A percentile compares a stretch with the other conserved stretches of the same genome.
These are phyloP conservation scores for Agrocybe pediades DNA, from an alignment of 768 basidiomycete species.

Conservation along the genomic window DNA sequence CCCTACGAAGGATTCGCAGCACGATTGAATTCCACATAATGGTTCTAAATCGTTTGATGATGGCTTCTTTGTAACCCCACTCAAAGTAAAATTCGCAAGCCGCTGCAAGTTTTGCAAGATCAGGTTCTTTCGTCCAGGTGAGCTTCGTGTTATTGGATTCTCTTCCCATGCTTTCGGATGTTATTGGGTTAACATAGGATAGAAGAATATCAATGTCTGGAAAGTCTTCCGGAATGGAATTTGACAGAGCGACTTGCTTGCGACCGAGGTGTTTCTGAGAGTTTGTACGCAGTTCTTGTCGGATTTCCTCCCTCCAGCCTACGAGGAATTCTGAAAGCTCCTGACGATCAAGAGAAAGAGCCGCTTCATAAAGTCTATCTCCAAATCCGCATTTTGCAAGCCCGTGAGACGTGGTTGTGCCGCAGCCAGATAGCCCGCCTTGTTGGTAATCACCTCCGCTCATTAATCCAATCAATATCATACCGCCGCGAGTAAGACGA, in stretches of 20 bases:
- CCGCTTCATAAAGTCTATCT: constrained; percentile 65
- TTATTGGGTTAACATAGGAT: constrained; percentile 79
- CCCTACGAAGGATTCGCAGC: constrained; percentile 69
- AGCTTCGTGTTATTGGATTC: constrained; percentile 35
- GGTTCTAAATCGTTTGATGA: constrained; percentile 82
- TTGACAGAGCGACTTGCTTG: constrained; percentile 67
- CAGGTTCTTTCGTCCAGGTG: constrained; percentile 61
- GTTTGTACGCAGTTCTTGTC: constrained; percentile 69
- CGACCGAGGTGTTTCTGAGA: constrained; percentile 61
- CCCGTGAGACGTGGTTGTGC: constrained; percentile 69
- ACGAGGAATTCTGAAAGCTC: constrained; percentile 55
- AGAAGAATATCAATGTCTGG: constrained; percentile 74
- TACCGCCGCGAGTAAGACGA: constrained; percentile 63
- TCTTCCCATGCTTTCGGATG: constrained; percentile 60
- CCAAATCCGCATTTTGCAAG: constrained; percentile 85
- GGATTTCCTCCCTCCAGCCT: constrained; percentile 63
- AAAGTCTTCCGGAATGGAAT: constrained; percentile 64
- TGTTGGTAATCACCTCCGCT: constrained; percentile 91
- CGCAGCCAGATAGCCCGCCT: constrained; percentile 68
- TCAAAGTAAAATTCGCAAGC: constrained; percentile 89
- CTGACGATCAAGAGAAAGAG: constrained; percentile 44
- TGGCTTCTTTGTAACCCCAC: constrained; percentile 85
- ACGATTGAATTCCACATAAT: constrained; percentile 80
- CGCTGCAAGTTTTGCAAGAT: constrained; percentile 69
- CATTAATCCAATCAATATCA: constrained; percentile 82